Conservation (phyloP, 106 monocot genomes). For the Xerophyta viscosa region DNA sequence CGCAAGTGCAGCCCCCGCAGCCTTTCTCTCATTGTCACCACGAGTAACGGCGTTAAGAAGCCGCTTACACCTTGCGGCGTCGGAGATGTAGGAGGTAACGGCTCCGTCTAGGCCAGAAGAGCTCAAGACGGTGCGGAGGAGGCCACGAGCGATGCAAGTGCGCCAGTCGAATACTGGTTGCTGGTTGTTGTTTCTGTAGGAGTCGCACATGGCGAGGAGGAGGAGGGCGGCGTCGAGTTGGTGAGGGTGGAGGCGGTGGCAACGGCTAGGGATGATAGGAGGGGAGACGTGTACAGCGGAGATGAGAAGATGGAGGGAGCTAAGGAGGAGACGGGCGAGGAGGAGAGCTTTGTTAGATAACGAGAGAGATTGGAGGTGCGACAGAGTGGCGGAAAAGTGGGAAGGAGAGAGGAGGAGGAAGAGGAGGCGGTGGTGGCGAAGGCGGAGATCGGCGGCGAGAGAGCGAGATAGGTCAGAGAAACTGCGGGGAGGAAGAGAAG, state of each 20-base stretch:
- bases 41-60: slow-evolving; percentile 15
- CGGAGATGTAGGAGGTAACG: slow-evolving; percentile 15
- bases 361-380: slow-evolving; percentile 62
- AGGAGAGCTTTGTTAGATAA: slow-evolving; percentile 55
- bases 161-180: slow-evolving; percentile 29
- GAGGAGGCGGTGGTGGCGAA: slow-evolving; percentile 49
- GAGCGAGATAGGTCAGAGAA: slow-evolving; percentile 26
- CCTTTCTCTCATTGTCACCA: slow-evolving; percentile 5
- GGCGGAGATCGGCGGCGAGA: slow-evolving; percentile 46
- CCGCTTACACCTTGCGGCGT: slow-evolving; percentile 30
- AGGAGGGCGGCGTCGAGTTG: slow-evolving; percentile 54
- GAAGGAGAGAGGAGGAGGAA: slow-evolving; percentile 61
- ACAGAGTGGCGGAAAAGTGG: slow-evolving; percentile 46
- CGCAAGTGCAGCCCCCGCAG: slow-evolving; percentile 22
- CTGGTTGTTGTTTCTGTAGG: slow-evolving; percentile 9
- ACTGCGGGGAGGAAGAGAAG: slow-evolving; percentile 12
- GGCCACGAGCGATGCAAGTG: slow-evolving; percentile 10
- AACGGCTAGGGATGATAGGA: not conserved
- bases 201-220: slow-evolving; percentile 50
- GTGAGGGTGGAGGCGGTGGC: slow-evolving; percentile 8
- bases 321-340: slow-evolving; percentile 71
- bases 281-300: not conserved
- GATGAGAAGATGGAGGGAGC: slow-evolving; percentile 44
- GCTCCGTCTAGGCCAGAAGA: slow-evolving; percentile 22
- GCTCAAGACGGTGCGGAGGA: slow-evolving; percentile 12